Base-by-base conservation (phyloP, 2,329 filamentous ascomycete genomes). In the Mycocentrospora acerina region DNA sequence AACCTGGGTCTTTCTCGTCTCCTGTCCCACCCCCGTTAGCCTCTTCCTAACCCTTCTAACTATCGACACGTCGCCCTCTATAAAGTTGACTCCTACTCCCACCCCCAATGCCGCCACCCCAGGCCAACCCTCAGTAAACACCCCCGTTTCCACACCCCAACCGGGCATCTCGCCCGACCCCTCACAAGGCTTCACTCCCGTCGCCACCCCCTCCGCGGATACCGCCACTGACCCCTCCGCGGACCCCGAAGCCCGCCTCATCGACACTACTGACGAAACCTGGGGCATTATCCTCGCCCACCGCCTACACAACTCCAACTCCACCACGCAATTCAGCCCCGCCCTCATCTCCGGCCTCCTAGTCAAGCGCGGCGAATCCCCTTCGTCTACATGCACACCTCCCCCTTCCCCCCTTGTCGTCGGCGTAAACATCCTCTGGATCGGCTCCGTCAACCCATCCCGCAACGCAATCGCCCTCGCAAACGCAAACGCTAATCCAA, bases 261-360 rank as follows among this genome's bases (percentile, higher is more conserved):
- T 87, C 13, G 87, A 93, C 57, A 67, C 80, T 2, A 82, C 82
- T 1, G 88, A 93, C 54, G 85, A 88, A 47, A 85, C 80, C 1
- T 91, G 85, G 83, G 86, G 83, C 14, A 78, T 86, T 4, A 72
- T 93, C 12, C 75, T 87, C 28, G 76, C 80, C 1, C 84, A 88
- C 59, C 75, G 69, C n/a, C 50, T 64, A 1, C 68, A 60, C 57
- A 69, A 62, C 46, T 62, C 59, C 24, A 58, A 62, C 37, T 64
- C 62, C 0, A 57, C 59, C 25, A 53, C 56, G 42, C 57, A 64
- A 43, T 62, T 62, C 52, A 55, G 59, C 18, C 59, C 64, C 11
- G 62, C 62, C 4, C 59, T 73, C 13, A 69, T 72, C 18, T 68
- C 64, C 7, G 72, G 72, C 1, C 58, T 71, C 2, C 51, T 75